phyloP scores from a whole-genome alignment of 2,329 filamentous ascomycete species.

The Ceratocystis colombiana region DNA sequence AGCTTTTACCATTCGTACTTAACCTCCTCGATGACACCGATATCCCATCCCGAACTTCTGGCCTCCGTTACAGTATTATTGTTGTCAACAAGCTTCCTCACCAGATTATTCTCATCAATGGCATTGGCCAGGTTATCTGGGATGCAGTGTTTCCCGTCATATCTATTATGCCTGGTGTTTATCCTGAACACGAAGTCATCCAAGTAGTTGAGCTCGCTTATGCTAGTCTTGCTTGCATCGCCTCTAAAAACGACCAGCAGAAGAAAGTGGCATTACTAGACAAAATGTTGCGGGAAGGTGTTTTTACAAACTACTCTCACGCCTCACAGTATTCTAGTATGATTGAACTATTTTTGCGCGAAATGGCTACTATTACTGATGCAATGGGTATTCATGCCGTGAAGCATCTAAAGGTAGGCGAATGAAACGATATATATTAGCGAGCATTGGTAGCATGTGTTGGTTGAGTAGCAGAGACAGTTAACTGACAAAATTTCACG shows the following conservation, averaged over 20 bases:
- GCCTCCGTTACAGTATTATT: conserved; percentile 43
- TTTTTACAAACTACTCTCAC: conserved; percentile 48
- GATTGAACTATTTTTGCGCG: conserved; percentile 45
- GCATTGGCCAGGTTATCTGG: conserved; percentile 57
- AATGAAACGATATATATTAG: not conserved
- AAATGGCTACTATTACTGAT: conserved; percentile 42
- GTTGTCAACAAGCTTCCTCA: conserved; percentile 49
- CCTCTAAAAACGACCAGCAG: conserved; percentile 29
- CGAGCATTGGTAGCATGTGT: too few relatives aligned
- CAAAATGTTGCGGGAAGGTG: conserved; percentile 45
- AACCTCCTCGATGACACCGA: conserved; percentile 57
- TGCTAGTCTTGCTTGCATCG: conserved; percentile 46
- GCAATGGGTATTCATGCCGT: conserved; percentile 52
- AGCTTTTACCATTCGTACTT: conserved; percentile 60
- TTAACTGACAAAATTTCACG: not conserved
- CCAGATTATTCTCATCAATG: conserved; percentile 48
- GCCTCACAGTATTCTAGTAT: conserved; percentile 49
- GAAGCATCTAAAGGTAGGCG: conserved; percentile 55
- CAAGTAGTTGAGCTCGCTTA: conserved; percentile 56
- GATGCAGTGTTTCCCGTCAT: conserved; percentile 61
- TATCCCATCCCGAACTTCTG: conserved; percentile 43
- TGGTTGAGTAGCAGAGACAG: not conserved
- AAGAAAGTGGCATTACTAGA: conserved; percentile 39
- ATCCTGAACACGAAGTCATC: conserved; percentile 60
- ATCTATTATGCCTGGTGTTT: conserved; percentile 66